Evolutionary conservation across 495 filamentous ascomycete species (phyloP), one percentile per base, ranked within the genome.

Genomic region (Physcia stellaris): DNA sequence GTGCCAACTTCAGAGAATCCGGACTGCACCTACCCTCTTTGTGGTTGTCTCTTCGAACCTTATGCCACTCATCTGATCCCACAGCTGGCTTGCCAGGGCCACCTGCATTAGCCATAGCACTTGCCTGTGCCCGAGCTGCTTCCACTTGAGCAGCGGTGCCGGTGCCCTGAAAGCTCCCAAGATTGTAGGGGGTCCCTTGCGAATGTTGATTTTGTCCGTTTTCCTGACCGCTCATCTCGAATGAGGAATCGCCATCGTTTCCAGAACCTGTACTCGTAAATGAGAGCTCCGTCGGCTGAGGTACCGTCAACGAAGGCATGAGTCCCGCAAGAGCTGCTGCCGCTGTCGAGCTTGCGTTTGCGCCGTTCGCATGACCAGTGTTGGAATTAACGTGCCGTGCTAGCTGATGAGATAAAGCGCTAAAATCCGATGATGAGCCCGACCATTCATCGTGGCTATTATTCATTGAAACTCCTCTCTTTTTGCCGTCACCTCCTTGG

Each of bases 11-110:
- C 19, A 22, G 18, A 13, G 12, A 4, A 24, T 33, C 31, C 9
- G 40, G 36, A 10, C 2, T 24, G 61, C 72, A 45, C n/a, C n/a
- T 62, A 93, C 90, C 90, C 70, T 98, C 90, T 73, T 98, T 98
- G 64, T 98, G 90, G 51, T 96, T 98, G 54, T 98, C 92, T 56
- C 88, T 88, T 48, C 90, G 76, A 43, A 94, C 77, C 58, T 88
- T 90, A 59, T 98, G 90, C 90, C 90, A 98, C 54, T 98, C 90
- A 21, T 94, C 87, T 1, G 86, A 87, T 5, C 90, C 90, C 19
- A 98, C 90, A 5, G 82, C 75, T 16, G 88, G 90, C 59, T 96
- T 96, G 40, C 65, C 57, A 31, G 60, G 64, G 58, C 63, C 57
- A 37, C 47, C 28, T 41, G 38, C 32, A n/a, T n/a, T n/a, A n/a